phyloP scores from a whole-genome alignment of 2,329 filamentous ascomycete genomes.

The Lizonia empirigonia region DNA sequence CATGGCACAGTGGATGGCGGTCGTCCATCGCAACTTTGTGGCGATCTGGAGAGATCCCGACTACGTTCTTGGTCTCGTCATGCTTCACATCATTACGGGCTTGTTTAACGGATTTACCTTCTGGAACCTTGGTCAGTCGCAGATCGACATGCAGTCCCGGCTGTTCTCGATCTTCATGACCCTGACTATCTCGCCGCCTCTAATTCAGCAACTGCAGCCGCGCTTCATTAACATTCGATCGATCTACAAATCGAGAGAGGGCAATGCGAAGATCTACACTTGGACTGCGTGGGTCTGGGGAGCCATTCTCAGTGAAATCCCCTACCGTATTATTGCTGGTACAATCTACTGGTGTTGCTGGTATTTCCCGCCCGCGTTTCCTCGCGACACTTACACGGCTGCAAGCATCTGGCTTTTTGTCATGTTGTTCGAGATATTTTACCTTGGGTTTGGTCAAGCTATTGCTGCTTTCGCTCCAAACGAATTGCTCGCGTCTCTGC shows the following conservation, averaged over 20 bases:
- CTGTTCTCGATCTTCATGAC: constrained; percentile 80
- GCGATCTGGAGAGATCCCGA: constrained; percentile 70
- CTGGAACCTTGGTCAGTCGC: constrained; percentile 52
- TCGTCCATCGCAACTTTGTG: constrained; percentile 58
- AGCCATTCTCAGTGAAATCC: constrained; percentile 70
- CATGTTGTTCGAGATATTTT: constrained; percentile 70
- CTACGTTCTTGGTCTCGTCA: constrained; percentile 61
- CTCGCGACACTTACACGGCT: constrained; percentile 60
- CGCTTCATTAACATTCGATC: constrained; percentile 69
- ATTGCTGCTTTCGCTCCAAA: constrained; percentile 72
- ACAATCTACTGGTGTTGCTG: constrained; percentile 63
- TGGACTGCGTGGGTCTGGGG: constrained; percentile 74
- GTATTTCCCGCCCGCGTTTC: constrained; percentile 63
- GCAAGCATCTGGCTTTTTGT: constrained; percentile 69
- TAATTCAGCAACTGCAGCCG: constrained; percentile 80
- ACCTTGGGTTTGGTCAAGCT: constrained; percentile 68
- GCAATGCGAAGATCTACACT: constrained; percentile 79
- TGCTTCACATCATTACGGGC: constrained; percentile 58
- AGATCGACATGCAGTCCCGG: constrained; percentile 59
- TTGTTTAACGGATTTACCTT: constrained; percentile 58
- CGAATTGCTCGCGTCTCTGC: constrained; percentile 67
- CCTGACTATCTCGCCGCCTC: constrained; percentile 72
- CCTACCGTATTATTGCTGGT: constrained; percentile 69
- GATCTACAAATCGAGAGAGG: constrained; percentile 74
- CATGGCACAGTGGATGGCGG: constrained; percentile 49